A percentile compares a stretch with the other conserved stretches of the same genome.
Conservation (phyloP, 345 rosid genomes). For the Citrus unshiu region DNA sequence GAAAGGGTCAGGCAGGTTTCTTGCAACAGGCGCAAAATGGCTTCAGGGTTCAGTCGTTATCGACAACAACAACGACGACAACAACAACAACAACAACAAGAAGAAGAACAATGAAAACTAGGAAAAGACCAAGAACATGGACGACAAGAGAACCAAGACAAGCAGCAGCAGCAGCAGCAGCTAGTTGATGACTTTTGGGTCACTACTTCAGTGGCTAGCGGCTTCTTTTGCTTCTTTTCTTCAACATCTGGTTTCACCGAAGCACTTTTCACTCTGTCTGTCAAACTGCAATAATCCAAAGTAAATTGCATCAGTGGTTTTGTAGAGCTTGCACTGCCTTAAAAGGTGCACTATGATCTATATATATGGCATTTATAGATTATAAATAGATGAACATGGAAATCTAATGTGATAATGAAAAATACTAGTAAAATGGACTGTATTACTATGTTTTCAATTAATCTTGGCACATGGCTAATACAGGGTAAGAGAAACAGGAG, state of each 20-base stretch:
- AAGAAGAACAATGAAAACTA: neutral
- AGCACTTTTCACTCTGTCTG: slow-evolving; percentile 17
- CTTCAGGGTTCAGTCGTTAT: neutral
- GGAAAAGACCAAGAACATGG: slow-evolving; percentile 25
- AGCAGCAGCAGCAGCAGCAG: slow-evolving; percentile 20
- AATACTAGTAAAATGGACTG: neutral
- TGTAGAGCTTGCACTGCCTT: neutral
- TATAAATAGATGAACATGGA: neutral
- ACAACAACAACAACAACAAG: slow-evolving; percentile 5
- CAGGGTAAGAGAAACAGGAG: slow-evolving; percentile 21
- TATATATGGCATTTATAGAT: neutral
- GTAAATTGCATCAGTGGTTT: neutral
- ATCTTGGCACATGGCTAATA: neutral
- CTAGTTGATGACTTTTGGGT: slow-evolving; percentile 15
- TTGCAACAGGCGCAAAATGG: neutral
- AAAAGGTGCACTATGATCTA: neutral
- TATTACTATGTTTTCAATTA: neutral
- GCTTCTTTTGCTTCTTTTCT: slow-evolving; percentile 18
- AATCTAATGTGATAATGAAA: neutral
- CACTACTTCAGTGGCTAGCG: neutral
- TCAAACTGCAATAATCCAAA: slow-evolving; percentile 34
- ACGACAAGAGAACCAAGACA: slow-evolving; percentile 27
- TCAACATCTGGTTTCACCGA: slow-evolving; percentile 10
- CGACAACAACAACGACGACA: neutral
- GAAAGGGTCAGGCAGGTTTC: neutral